Percentiles rank a stretch among this genome's conserved stretches.
These are phyloP conservation scores for Taiozyma onychis DNA, from an alignment of 1,139 yeast genomes.

Conservation along the genomic window DNA sequence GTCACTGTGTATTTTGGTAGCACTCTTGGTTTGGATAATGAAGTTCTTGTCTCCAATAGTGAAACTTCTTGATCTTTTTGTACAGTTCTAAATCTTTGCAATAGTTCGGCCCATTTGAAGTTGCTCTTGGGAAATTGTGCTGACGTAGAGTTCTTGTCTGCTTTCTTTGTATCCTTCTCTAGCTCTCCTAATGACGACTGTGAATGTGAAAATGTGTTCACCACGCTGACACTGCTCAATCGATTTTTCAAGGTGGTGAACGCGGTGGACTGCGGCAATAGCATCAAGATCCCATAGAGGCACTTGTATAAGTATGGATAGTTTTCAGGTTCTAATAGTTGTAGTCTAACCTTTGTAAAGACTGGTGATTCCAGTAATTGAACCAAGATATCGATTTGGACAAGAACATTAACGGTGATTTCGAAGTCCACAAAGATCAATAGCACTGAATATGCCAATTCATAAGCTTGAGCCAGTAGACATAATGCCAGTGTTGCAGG, in stretches of 20 bases:
- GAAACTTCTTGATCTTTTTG: conserved; percentile 50
- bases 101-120: conserved; percentile 45
- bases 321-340: conserved; percentile 79
- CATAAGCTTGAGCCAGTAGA: conserved; percentile 82
- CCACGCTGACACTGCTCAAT: conserved; percentile 36
- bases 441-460: conserved; percentile 76
- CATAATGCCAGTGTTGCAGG: conserved; percentile 87
- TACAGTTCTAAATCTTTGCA: conserved; percentile 54
- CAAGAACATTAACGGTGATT: conserved; percentile 60
- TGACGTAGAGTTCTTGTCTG: background rate
- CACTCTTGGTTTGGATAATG: conserved; percentile 6
- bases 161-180: background rate
- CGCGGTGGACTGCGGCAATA: conserved; percentile 93
- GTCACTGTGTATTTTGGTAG: conserved; percentile 20
- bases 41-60: conserved; percentile 9
- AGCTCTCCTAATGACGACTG: background rate
- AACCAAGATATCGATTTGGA: conserved; percentile 76
- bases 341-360: conserved; percentile 80
- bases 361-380: conserved; percentile 86
- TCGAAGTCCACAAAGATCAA: conserved; percentile 74
- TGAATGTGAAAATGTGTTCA: conserved; percentile 14
- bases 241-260: conserved; percentile 77
- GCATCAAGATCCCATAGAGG: conserved; percentile 87
- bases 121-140: conserved; percentile 7
- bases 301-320: conserved; percentile 83